phyloP scores from a whole-genome alignment of 805 yeast genomes.

The Wickerhamiella azymoides region DNA sequence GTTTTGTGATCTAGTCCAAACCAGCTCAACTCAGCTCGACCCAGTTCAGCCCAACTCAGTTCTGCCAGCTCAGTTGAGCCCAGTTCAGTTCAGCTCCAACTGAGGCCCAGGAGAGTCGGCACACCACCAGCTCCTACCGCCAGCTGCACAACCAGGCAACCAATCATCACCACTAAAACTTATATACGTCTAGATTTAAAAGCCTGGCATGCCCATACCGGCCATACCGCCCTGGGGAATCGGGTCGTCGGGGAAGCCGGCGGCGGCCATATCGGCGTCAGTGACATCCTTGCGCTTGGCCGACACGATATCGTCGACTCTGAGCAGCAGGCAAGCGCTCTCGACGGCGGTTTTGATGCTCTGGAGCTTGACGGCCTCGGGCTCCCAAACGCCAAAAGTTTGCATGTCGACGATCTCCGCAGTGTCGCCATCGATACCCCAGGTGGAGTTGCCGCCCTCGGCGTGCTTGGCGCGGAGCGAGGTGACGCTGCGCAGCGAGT shows the following conservation, averaged over 20 bases:
- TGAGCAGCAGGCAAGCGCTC: slow-evolving; percentile 82
- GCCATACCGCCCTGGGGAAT: slow-evolving; percentile 16
- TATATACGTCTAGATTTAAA: background rate
- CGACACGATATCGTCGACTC: slow-evolving; percentile 96
- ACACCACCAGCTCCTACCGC: too few species aligned
- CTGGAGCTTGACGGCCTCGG: slow-evolving; percentile 94
- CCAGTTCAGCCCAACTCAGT: too few species aligned
- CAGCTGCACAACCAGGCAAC: too few species aligned
- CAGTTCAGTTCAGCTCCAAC: too few species aligned
- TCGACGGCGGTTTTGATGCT: slow-evolving; percentile 96
- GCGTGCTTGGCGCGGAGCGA: slow-evolving; percentile 95
- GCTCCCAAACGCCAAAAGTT: slow-evolving; percentile 96
- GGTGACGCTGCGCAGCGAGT: slow-evolving; percentile 78
- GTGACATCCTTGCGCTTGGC: slow-evolving; percentile 54
- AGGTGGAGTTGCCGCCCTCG: slow-evolving; percentile 57
- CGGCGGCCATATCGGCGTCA: slow-evolving; percentile 11
- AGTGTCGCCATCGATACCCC: slow-evolving; percentile 87
- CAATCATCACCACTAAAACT: too few species aligned
- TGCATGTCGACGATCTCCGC: slow-evolving; percentile 95
- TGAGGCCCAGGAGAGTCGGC: too few species aligned
- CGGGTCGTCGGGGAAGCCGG: slow-evolving; percentile 14
- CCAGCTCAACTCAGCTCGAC: too few species aligned
- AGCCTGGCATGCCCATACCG: slow-evolving; percentile 11
- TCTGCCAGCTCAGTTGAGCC: too few species aligned
- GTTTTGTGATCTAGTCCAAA: too few species aligned